Evolutionary conservation across 2,329 filamentous ascomycete species (phyloP), one percentile per base, ranked within the genome.

Genomic region (Cladosporium phlei): DNA sequence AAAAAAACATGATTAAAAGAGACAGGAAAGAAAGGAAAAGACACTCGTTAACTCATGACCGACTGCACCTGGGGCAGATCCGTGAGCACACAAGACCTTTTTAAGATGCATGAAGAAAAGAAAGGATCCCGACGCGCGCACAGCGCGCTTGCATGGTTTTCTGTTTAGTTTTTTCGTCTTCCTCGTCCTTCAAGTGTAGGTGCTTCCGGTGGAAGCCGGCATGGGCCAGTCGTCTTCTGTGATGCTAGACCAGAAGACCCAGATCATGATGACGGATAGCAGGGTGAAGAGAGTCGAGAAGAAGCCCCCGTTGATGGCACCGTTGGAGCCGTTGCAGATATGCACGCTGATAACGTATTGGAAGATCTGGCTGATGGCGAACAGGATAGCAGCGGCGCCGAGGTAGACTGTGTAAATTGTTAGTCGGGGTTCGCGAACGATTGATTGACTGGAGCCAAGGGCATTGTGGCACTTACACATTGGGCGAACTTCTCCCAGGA

Each of bases 221-320:
- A 78, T 74, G 2, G 90, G 88, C 93, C 93, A 98, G 72, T 96
- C 91, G 61, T 98, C 93, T 69, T 98, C 93, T 12, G 93, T 98
- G 60, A 98, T 98, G 71, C 89, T 96, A 37, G 89, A 95, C 93
- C 93, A 98, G 75, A 98, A 98, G 48, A 87, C 68, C 90, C 93
- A 98, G 54, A 96, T 71, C 69, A 81, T 81, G 14, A 88, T 76
- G 4, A 98, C 88, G 0, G 90, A 77, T 10, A 91, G 71, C 1
- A 96, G 74, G 0, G 90, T 97, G 71, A 98, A 97, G 5, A 97
- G 72, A 0, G 90, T 95, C 67, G 96, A 80, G 66, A 98, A 98
- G 1, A 98, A 70, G 5, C 91, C 82, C 39, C 93, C 93, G 63
- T 98, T 91, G 62, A 98, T 94, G 66, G 86, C 89, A 55, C 89